Base-by-base conservation (phyloP, 208 protist genomes). In the Novymonas esmeraldas region DNA sequence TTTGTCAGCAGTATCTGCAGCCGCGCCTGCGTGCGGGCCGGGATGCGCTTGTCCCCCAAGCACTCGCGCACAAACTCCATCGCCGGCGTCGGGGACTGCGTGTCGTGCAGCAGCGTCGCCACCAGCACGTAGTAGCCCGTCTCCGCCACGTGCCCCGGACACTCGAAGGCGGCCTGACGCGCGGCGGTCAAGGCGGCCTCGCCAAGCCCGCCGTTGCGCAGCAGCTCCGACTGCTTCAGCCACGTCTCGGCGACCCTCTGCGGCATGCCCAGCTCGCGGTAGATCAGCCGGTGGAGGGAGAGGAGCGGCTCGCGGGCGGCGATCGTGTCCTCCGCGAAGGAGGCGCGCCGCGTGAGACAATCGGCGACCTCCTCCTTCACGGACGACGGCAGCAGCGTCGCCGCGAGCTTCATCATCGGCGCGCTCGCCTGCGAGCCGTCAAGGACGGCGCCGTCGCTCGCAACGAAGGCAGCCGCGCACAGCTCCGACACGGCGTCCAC, bases 91-190 rank as follows among this genome's bases (percentile, higher is more conserved):
- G 82, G 67, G 5, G 89, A 80, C 24, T 91, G 82, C 56, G 90
- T 89, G 28, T 92, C 92, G 67, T 95, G 84, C 38, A 97, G 69
- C 16, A 98, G 70, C 62, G 97, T 89, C 10, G 95, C 89, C 3
- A 89, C 63, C 16, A 95, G 78, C n/a, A 87, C 73, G 61, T 92
- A 93, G 66, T 94, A 93, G 36, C 63, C 61, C 7, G 68, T 73
- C 60, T 63, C 34, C 18, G 58, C 52, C 14, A 75, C 55, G 55
- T 75, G 61, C 20, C 63, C 62, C 6, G 45, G 69, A 41, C 69
- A 64, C 55, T 70, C 66, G 22, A 77, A 78, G 59, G 56, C 72
- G 0, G 87, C 77, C 50, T 93, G 93, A 11, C 83, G 78, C 0
- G 91, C 81, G 14, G 90, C 92, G 49, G 55, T 82, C 24, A 90